These are phyloP conservation scores for Aspergillus caelatus DNA, from an alignment of 2,329 filamentous ascomycete genomes.

Conservation along the genomic window DNA sequence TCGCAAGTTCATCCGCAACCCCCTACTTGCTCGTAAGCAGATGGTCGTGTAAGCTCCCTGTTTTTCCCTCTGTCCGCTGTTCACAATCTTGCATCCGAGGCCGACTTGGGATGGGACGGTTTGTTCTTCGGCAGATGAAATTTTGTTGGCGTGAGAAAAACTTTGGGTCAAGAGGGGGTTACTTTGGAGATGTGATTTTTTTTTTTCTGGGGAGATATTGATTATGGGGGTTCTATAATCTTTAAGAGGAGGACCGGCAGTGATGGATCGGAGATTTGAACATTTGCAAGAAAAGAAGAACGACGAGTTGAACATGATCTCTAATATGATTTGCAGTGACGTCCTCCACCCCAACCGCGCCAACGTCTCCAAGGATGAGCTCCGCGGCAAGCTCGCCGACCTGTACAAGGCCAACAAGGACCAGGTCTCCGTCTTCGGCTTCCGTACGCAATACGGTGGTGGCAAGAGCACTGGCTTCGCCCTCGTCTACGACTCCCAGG, in stretches of 20 bases:
- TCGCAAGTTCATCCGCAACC: conserved; percentile 99
- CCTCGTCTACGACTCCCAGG: conserved; percentile 95
- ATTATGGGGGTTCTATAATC: not conserved
- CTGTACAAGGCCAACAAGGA: conserved; percentile 99
- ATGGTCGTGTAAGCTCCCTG: conserved; percentile 89
- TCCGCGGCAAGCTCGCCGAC: conserved; percentile 89
- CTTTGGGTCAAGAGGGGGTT: not conserved
- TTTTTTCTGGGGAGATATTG: not conserved
- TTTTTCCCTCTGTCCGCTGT: conserved; percentile 15
- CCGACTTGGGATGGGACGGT: not conserved
- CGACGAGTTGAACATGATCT: conserved; percentile 8
- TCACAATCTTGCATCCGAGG: conserved; percentile 3
- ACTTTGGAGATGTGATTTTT: not conserved
- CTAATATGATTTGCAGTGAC: conserved; percentile 65
- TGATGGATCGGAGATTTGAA: not conserved
- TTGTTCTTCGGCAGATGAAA: not conserved
- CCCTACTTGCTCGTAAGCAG: conserved; percentile 97
- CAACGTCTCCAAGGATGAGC: conserved; percentile 99
- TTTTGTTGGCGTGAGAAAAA: not conserved
- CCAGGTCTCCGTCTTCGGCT: conserved; percentile 96
- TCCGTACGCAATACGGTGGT: conserved; percentile 98
- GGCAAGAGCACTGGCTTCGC: conserved; percentile 99
- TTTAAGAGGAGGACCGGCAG: not conserved
- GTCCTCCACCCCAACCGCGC: conserved; percentile 98
- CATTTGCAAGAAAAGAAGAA: not conserved